Evolutionary conservation across 2,329 filamentous ascomycete species (phyloP).

Genomic region (Hymenoscyphus fraxineus): DNA sequence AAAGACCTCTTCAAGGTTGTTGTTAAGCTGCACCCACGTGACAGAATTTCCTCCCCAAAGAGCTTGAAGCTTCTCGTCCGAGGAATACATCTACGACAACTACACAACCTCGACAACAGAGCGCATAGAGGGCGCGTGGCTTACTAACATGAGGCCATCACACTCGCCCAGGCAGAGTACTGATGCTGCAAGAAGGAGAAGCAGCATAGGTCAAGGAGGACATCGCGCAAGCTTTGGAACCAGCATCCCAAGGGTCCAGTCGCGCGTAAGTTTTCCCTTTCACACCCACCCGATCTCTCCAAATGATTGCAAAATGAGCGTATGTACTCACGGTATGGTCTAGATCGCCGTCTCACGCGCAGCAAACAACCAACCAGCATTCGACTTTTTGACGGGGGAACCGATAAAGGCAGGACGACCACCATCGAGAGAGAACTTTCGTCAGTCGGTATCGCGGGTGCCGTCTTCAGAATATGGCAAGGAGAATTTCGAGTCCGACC

Average conservation of each 20-base stretch:
- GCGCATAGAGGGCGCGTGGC: constrained; percentile 11
- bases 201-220: constrained; percentile 22
- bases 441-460: constrained; percentile 41
- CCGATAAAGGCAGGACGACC: constrained; percentile 37
- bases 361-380: constrained; percentile 50
- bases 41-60: background rate
- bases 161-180: constrained; percentile 29
- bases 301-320: too few relatives aligned
- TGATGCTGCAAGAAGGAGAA: constrained; percentile 27
- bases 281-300: background rate
- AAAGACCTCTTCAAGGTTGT: constrained; percentile 7
- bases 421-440: constrained; percentile 26
- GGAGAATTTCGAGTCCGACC: constrained; percentile 39
- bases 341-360: constrained; percentile 46
- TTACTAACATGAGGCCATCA: constrained; percentile 26
- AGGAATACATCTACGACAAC: constrained; percentile 15
- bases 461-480: constrained; percentile 53
- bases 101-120: constrained; percentile 6
- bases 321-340: constrained; percentile 3
- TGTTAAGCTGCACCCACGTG: background rate
- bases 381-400: constrained; percentile 56
- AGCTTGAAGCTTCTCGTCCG: background rate
- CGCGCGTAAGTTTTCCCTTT: constrained; percentile 26
- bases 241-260: constrained; percentile 29
- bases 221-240: constrained; percentile 31